Percentiles rank a stretch among this genome's conserved stretches.
Evolutionary conservation across 805 yeast genomes (phyloP).

Genomic region (Candida ovalis): DNA sequence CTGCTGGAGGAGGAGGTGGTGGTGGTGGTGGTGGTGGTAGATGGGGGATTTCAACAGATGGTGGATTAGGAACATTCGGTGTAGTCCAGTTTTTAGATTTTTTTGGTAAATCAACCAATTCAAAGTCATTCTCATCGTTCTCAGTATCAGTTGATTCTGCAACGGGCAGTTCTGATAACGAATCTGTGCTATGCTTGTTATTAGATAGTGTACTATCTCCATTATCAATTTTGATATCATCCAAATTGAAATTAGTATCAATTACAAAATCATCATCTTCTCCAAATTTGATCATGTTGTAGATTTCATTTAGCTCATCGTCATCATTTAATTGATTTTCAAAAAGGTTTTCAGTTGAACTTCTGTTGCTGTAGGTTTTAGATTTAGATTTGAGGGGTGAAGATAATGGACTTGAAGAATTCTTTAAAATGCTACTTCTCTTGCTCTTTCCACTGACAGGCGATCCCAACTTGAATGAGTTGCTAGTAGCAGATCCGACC

Average conservation of each 20-base stretch:
- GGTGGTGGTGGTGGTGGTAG: background rate
- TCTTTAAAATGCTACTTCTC: constrained; percentile 9
- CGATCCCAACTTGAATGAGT: background rate
- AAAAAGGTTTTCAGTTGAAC: background rate
- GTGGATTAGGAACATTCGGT: too few relatives aligned
- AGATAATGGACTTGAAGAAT: constrained; percentile 6
- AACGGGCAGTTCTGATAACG: background rate
- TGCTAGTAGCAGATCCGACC: constrained; percentile 25
- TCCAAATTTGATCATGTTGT: constrained; percentile 29
- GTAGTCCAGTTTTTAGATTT: too few relatives aligned
- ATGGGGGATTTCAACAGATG: too few relatives aligned
- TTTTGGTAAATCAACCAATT: too few relatives aligned
- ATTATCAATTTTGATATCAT: constrained; percentile 1
- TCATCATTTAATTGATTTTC: constrained; percentile 12
- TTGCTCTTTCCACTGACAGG: constrained; percentile 6
- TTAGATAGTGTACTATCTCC: background rate
- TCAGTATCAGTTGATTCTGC: background rate
- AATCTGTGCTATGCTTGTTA: background rate
- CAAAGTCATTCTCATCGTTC: background rate
- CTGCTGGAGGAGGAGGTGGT: background rate
- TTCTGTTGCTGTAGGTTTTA: background rate
- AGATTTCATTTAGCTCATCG: constrained; percentile 25
- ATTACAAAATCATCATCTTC: constrained; percentile 19
- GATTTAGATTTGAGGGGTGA: constrained; percentile 6
- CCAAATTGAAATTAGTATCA: constrained; percentile 26